Base-by-base conservation (phyloP, 2,329 filamentous ascomycete genomes). In the Diaporthe sp. region DNA sequence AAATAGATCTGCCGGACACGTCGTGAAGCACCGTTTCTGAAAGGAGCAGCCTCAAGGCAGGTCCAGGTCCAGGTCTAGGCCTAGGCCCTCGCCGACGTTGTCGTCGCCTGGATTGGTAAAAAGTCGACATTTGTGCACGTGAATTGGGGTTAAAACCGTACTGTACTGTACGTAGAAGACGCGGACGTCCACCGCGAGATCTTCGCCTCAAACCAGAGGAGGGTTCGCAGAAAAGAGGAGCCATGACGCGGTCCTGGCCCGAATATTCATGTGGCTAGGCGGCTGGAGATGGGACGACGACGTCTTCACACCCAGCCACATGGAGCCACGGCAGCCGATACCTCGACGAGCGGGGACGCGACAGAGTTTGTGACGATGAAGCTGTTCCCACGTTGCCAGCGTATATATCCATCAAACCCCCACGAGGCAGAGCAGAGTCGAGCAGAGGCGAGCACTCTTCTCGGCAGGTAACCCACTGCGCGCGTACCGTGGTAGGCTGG, bases 151-250 rank as follows among this genome's bases (percentile, higher is more conserved):
- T 39, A 39, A 13, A 15, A 7, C 42, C 25, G 60, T 51, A 1
- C 22, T 37, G 62, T 37, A 51, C 31, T 25, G 62, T 53, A 34
- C 39, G 44, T 49, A 17, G 42, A 8, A 53, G 13, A 34, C 53
- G 62, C 62, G 46, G 46, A 39, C 62, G 13, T 53, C 46, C 31
- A 68, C 31, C 62, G 62, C 62, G 31, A 53, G 46, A 68, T 68
- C 46, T 68, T 68, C 22, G 62, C 46, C 65, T 12, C 19, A n/a
- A 44, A 55, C 46, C 58, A 39, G 25, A 34, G 34, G 71, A 57
- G 8, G 58, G 25, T 42, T 53, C 71, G 60, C 58, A 55, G 71
- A 73, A 73, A 73, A 65, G 58, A 65, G 58, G 71, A 73, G 71
- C 34, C 37, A 73, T 65, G 71, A 73, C 71, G 71, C 60, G 46